Evolutionary conservation across 2,329 filamentous ascomycete genomes (phyloP), one percentile per base, ranked within the genome.

Genomic region (Clarireedia monteithiana): DNA sequence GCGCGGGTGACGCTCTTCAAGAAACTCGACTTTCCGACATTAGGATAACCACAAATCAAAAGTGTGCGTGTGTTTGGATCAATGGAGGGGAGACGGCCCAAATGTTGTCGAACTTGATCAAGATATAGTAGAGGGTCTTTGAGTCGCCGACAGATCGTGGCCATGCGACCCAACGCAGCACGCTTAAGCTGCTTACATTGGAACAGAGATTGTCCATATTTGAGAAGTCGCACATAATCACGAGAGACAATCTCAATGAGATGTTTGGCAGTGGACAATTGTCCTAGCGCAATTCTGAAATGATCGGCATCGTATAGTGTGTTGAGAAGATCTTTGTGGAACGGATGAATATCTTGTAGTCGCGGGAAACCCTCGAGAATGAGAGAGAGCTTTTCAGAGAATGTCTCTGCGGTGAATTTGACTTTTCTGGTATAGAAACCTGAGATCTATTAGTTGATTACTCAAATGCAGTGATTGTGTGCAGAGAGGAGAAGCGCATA

Each of bases 141-240:
- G 60, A 99, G 77, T 62, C 91, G 85, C 77, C 91, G 94, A 76
- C 90, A 90, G 67, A 99, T 90, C 17, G 94, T 99, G 62, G 92
- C 94, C 94, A 99, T 97, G 70, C 94, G 91, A 78, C 94, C 94
- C 53, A 99, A 83, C 7, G 88, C 95, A 51, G 95, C 94, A 62
- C 89, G 83, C 84, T 99, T 99, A 68, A 99, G 84, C 78, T 97
- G 91, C 77, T 99, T 99, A 82, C 92, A 97, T 77, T 99, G 94
- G 78, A 92, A 99, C 62, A 99, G 81, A 68, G 86, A 95, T 77
- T 96, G 91, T 55, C 90, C 91, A 76, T 99, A 97, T 80, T 96
- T 95, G 72, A 95, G 82, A 47, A 99, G 82, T 63, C 94, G 89
- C 60, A 99, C 91, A 69, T 99, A 99, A 73, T 99, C 94, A 69